A percentile compares a stretch with the other conserved stretches of the same genome.
These are phyloP conservation scores for Quillaja saponaria DNA, from an alignment of 306 rosid genomes.

Conservation along the genomic window DNA sequence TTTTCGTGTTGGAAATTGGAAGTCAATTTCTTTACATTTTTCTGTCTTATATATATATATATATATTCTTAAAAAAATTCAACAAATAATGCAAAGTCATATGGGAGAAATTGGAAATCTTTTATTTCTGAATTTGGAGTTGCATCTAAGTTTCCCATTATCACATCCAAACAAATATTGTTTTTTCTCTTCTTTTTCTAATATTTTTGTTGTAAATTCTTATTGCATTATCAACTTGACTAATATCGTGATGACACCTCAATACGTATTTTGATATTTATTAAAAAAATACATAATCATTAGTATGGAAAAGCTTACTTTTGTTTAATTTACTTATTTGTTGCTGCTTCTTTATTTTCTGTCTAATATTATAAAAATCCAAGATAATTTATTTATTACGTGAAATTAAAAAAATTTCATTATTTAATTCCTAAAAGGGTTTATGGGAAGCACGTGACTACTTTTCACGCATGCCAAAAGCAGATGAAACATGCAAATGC, in stretches of 20 bases:
- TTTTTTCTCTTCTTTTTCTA: conserved; percentile 31
- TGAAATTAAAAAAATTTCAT: too few species aligned
- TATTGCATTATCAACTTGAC: too few species aligned
- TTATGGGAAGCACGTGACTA: conserved; percentile 72
- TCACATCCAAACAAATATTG: conserved; percentile 42
- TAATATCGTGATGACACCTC: background rate
- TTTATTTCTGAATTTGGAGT: conserved; percentile 34
- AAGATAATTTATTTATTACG: too few species aligned
- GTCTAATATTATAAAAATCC: background rate
- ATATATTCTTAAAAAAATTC: conserved; percentile 17
- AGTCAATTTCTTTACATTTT: conserved; percentile 50
- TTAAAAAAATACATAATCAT: conserved; percentile 31
- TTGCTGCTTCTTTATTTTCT: conserved; percentile 6
- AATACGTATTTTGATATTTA: too few species aligned
- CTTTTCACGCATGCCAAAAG: conserved; percentile 94
- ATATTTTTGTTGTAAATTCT: background rate
- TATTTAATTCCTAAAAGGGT: too few species aligned
- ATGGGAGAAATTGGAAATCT: conserved; percentile 32
- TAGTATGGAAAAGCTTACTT: conserved; percentile 53
- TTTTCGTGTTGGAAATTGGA: too few species aligned
- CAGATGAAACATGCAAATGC: conserved; percentile 36
- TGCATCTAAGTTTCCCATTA: conserved; percentile 30
- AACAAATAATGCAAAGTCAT: conserved; percentile 46
- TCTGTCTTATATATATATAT: background rate
- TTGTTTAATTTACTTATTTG: conserved; percentile 18